phyloP scores from a whole-genome alignment of 768 basidiomycete genomes.

The Epithele typhae region DNA sequence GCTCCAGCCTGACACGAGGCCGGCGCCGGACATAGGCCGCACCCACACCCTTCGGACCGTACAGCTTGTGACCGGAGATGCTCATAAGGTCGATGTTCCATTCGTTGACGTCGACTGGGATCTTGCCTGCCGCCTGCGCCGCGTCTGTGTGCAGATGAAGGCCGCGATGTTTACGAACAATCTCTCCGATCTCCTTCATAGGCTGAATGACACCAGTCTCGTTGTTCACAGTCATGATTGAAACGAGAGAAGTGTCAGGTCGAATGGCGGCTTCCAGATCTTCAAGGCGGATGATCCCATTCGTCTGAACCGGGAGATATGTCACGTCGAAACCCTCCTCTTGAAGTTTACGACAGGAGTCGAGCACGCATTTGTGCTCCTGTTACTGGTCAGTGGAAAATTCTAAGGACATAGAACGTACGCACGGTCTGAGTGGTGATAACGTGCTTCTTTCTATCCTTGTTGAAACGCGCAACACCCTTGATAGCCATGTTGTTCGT shows the following conservation, averaged over 20 bases:
- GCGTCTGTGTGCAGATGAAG: constrained; percentile 97
- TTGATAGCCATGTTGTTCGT: constrained; percentile 98
- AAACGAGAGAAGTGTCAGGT: constrained; percentile 90
- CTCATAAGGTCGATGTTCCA: constrained; percentile 95
- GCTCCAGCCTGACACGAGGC: constrained; percentile 91
- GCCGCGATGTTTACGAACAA: constrained; percentile 82
- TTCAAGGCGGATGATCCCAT: constrained; percentile 77
- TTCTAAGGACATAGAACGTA: constrained; percentile 7
- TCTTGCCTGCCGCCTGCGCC: constrained; percentile 92
- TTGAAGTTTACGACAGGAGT: constrained; percentile 91
- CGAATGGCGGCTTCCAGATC: constrained; percentile 85
- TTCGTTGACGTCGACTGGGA: constrained; percentile 89
- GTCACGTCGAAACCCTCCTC: constrained; percentile 98
- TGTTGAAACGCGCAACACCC: constrained; percentile 93
- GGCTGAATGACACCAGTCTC: constrained; percentile 99
- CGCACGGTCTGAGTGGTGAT: constrained; percentile 92
- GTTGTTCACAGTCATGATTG: constrained; percentile 99
- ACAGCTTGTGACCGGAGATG: constrained; percentile 96
- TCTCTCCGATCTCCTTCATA: constrained; percentile 87
- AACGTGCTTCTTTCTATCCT: constrained; percentile 88
- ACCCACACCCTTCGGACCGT: constrained; percentile 96
- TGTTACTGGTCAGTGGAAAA: constrained; percentile 24
- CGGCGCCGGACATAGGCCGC: constrained; percentile 90
- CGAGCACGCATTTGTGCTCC: constrained; percentile 99
- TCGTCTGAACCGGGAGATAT: constrained; percentile 88